A percentile compares a stretch with the other conserved stretches of the same genome.
These are phyloP conservation scores for Oryza longistaminata DNA, from an alignment of 176 grass and related monocot genomes.

Conservation along the genomic window DNA sequence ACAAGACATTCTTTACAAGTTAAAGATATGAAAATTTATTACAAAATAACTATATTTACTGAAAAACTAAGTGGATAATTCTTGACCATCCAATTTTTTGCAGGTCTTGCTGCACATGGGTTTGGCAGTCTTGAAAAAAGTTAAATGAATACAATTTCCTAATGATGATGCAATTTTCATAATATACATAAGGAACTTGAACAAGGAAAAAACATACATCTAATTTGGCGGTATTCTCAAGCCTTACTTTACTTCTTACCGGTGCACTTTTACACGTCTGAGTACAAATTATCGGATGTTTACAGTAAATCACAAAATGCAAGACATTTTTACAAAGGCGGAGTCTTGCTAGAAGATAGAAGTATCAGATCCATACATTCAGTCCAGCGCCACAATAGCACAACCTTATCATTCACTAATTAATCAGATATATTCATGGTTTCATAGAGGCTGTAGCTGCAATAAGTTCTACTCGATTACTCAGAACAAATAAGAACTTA, in stretches of 20 bases:
- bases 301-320: slow-evolving; percentile 18
- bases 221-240: background rate
- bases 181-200: background rate
- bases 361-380: background rate
- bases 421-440: slow-evolving; percentile 10
- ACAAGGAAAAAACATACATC: slow-evolving; percentile 8
- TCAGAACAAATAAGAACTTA: slow-evolving; percentile 17
- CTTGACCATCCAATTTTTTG: background rate
- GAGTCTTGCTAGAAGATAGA: background rate
- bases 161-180: slow-evolving; percentile 22
- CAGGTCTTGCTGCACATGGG: background rate
- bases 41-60: background rate
- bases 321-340: background rate
- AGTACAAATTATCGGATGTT: slow-evolving; percentile 3
- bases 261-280: background rate
- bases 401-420: background rate
- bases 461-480: slow-evolving; percentile 9
- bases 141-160: slow-evolving; percentile 3
- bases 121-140: background rate
- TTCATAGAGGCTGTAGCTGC: background rate
- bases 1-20: background rate
- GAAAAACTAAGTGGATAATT: background rate
- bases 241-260: background rate
- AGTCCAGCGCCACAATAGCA: background rate
- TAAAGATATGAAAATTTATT: background rate